Conservation (phyloP, 257 asterid species). For the Ilex aquifolium region DNA sequence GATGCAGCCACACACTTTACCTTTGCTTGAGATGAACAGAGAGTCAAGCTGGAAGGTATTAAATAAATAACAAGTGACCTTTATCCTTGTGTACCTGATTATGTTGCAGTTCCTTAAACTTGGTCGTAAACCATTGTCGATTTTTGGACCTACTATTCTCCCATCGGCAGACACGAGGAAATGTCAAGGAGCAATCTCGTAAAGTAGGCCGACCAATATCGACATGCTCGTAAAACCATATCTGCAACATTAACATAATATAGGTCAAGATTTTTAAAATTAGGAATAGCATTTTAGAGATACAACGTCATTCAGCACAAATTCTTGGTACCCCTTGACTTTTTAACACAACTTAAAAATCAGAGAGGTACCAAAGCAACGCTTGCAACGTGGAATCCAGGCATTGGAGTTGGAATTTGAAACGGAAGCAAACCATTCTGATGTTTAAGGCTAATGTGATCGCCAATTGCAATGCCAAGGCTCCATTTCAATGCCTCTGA, state of each 20-base stretch:
- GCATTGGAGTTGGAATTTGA: too few species aligned
- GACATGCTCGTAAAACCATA: slow-evolving; percentile 24
- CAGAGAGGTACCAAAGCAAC: too few species aligned
- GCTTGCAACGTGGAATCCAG: too few species aligned
- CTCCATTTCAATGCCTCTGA: background rate
- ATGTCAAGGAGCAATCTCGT: slow-evolving; percentile 1
- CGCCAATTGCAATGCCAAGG: background rate
- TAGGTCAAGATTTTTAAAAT: background rate
- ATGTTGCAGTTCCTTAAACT: slow-evolving; percentile 15
- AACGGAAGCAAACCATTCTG: too few species aligned
- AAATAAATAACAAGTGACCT: background rate
- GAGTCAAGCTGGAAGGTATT: too few species aligned
- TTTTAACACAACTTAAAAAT: background rate
- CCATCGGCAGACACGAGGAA: slow-evolving; percentile 27
- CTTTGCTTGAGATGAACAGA: background rate
- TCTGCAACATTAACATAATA: slow-evolving; percentile 10
- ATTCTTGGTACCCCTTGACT: background rate
- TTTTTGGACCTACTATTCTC: slow-evolving; percentile 13
- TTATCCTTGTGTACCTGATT: slow-evolving; percentile 17
- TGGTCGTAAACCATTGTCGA: slow-evolving; percentile 8
- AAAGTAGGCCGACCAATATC: slow-evolving; percentile 14
- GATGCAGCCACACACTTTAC: too few species aligned
- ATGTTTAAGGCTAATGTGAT: too few species aligned
- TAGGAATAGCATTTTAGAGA: background rate
- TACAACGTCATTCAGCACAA: background rate